These are phyloP conservation scores for Thyridium curvatum DNA, from an alignment of 2,329 filamentous ascomycete species.

Conservation along the genomic window DNA sequence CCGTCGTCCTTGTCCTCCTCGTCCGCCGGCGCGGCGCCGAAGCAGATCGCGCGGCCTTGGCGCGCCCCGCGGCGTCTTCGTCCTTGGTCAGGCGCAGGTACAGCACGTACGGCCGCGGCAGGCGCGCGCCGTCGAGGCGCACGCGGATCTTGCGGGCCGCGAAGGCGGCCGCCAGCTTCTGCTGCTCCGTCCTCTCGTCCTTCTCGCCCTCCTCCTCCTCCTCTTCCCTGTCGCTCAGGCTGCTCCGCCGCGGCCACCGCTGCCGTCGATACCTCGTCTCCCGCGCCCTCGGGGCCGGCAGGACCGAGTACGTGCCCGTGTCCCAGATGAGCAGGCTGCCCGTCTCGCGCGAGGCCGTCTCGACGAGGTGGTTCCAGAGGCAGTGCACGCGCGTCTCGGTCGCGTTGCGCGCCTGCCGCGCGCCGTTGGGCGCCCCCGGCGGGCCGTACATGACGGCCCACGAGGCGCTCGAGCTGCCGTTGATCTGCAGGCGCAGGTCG, in stretches of 20 bases:
- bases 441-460: conserved; percentile 60
- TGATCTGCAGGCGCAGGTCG: conserved; percentile 66
- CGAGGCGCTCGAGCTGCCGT: conserved; percentile 56
- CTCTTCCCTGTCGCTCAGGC: conserved; percentile 10
- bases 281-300: too few species aligned
- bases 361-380: conserved; percentile 56
- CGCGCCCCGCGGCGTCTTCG: conserved; percentile 29
- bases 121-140: conserved; percentile 43
- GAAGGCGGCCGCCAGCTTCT: conserved; percentile 46
- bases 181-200: conserved; percentile 25
- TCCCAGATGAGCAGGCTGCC: conserved; percentile 59
- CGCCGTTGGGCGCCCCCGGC: conserved; percentile 51
- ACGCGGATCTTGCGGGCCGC: conserved; percentile 49
- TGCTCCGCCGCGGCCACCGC: conserved; percentile 23
- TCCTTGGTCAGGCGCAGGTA: conserved; percentile 42
- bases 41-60: conserved; percentile 9
- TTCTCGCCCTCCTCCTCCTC: conserved; percentile 7
- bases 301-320: conserved; percentile 50
- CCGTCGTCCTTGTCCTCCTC: background rate
- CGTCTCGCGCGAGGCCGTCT: conserved; percentile 46
- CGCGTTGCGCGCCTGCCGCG: conserved; percentile 49
- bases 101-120: conserved; percentile 48
- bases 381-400: conserved; percentile 57
- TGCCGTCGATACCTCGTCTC: too few species aligned
- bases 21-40: conserved; percentile 3